Evolutionary conservation across 1,139 yeast species (phyloP).

Genomic region (Taiozyma sp.): DNA sequence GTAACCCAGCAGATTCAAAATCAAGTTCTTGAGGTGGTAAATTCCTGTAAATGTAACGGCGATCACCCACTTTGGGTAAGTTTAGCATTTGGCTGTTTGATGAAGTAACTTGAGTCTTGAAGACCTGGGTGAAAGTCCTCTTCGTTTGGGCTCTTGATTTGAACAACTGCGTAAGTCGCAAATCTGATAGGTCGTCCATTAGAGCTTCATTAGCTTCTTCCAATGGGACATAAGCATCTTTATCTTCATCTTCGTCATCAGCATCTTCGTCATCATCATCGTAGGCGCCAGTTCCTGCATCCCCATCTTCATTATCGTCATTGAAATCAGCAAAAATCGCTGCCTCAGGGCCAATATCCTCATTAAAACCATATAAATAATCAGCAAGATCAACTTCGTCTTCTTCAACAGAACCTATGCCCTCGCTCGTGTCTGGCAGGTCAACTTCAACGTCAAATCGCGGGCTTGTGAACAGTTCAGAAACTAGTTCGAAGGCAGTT

Average conservation of each 20-base stretch:
- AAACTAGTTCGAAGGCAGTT: constrained; percentile 20
- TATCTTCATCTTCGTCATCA: not conserved
- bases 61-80: not conserved
- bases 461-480: constrained; percentile 26
- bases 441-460: constrained; percentile 13
- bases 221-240: not conserved
- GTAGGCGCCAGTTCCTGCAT: not conserved
- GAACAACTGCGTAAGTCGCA: constrained; percentile 9
- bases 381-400: constrained; percentile 3
- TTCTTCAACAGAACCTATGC: constrained; percentile 3
- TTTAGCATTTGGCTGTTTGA: not conserved
- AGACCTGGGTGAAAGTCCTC: constrained; percentile 1
- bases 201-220: not conserved
- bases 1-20: constrained; percentile 41
- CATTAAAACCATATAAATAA: not conserved
- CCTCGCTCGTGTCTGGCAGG: constrained; percentile 1
- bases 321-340: not conserved
- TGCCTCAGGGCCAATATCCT: not conserved
- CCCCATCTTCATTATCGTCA: not conserved
- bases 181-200: constrained; percentile 1
- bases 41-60: constrained; percentile 11
- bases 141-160: constrained; percentile 2
- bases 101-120: not conserved
- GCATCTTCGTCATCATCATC: not conserved
- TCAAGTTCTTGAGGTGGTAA: constrained; percentile 28